phyloP scores from a whole-genome alignment of 2,329 filamentous ascomycete genomes.

The Blastomyces silverae region DNA sequence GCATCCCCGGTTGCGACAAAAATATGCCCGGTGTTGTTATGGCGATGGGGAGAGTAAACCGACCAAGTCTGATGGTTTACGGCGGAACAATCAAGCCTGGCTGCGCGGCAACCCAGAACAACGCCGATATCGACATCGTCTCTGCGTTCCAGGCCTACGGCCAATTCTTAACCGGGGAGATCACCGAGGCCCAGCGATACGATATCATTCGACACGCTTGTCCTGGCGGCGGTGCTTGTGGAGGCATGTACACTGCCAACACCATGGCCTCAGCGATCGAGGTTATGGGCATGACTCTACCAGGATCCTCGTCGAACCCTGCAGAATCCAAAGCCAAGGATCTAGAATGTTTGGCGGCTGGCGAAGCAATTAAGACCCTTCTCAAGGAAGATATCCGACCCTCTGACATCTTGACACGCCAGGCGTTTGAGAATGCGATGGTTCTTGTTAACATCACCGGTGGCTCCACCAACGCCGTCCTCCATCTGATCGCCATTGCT shows the following conservation, averaged over 20 bases:
- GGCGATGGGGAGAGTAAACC: conserved; percentile 90
- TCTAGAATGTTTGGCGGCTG: conserved; percentile 64
- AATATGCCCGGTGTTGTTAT: conserved; percentile 95
- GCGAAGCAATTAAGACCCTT: conserved; percentile 65
- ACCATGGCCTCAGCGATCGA: conserved; percentile 71
- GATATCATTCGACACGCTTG: conserved; percentile 93
- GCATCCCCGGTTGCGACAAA: conserved; percentile 96
- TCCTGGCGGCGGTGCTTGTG: conserved; percentile 74
- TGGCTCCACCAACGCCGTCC: conserved; percentile 77
- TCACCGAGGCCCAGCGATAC: conserved; percentile 82
- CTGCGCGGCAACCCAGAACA: conserved; percentile 67
- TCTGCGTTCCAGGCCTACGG: conserved; percentile 98
- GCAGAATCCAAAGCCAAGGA: conserved; percentile 66
- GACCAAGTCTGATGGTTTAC: conserved; percentile 95
- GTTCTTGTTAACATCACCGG: conserved; percentile 73
- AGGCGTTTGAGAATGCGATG: conserved; percentile 82
- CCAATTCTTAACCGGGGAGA: conserved; percentile 85
- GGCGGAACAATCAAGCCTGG: conserved; percentile 91
- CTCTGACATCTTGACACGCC: conserved; percentile 68
- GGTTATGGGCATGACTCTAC: conserved; percentile 69
- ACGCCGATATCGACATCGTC: conserved; percentile 79
- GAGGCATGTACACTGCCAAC: conserved; percentile 77
- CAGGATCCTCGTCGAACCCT: conserved; percentile 71
- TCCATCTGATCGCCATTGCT: conserved; percentile 77
- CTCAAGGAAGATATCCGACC: conserved; percentile 71